Evolutionary conservation across 176 grass and related monocot species (phyloP), one percentile per base, ranked within the genome.

Genomic region (Triticum dicoccoides): DNA sequence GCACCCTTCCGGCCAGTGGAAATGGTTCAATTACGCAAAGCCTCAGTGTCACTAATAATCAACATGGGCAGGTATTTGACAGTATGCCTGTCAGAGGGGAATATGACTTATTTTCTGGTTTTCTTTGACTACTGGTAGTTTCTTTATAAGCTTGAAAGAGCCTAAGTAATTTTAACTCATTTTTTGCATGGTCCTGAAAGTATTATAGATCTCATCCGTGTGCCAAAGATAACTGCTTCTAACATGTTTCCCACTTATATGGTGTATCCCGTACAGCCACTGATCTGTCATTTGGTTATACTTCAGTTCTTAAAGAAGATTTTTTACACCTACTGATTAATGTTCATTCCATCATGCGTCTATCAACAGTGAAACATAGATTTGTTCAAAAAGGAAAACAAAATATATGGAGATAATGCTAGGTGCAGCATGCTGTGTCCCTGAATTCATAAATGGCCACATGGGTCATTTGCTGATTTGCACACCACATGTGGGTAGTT

Each of bases 51-150:
- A 99, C 97, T 67, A 99, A 99, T 88, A 97, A 76, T 69, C 92
- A 93, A 84, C 92, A 94, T 83, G 97, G 94, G 30, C 97, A 99
- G 97, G 97, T 99, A 94, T 61, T n/a, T 79, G 21, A 74, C 74
- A 2, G 38, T 64, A 15, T 11, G 37, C 62, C 63, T 10, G 45
- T 35, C 17, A 13, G 11, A 68, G 27, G 33, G 52, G 13, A 23
- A 75, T 45, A 21, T 65, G 20, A 35, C 11, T 23, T 6, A 73
- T 76, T 76, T 62, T 45, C 41, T 78, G n/a, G 58, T 83, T 82
- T 79, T 69, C 13, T 37, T 79, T 79, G 35, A 15, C 17, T 39
- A 68, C 8, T 76, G 47, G 64, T 59, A 9, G 51, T 56, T 39
- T 45, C 54, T 79, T 37, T 4, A 21, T 54, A 77, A 84, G 41